Evolutionary conservation across 1,284 basidiomycete genomes (phyloP), one percentile per base, ranked within the genome.

Genomic region (Fomes fomentarius): DNA sequence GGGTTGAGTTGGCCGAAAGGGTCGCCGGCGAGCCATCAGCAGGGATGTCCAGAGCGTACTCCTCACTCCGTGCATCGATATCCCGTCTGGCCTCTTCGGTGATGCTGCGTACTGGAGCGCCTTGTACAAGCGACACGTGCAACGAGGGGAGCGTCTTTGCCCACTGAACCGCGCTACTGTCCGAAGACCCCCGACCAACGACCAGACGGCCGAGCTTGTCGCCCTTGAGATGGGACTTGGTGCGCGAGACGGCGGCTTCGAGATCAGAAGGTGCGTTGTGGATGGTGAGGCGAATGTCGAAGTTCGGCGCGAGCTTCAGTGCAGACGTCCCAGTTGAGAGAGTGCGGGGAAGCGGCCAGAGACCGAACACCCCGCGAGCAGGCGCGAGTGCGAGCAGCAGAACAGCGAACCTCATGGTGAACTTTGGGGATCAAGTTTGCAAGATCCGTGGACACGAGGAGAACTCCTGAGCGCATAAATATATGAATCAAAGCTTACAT

Each of bases 1-100:
- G 72, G 0, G 90, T 83, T 24, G 88, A 86, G 55, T 84, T 84
- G 1, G 93, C 88, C 0, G 67, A 74, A 34, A 96, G 70, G 0
- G 71, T 76, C 1, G 89, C 91, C 1, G 69, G 41, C 0, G 74
- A 74, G 1, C 87, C 88, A 50, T 86, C 79, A 1, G 66, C 69
- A 0, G 89, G 88, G 11, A 94, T 71, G 1, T 58, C 71, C 25
- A 95, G 73, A 0, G 70, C 71, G 63, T 95, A 94, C 14, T 71
- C 76, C 69, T 94, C 92, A 54, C 77, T 79, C 17, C 86, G 76
- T 0, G 69, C 70, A 3, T 74, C 81, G 6, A 90, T 66, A 1
- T 77, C 71, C 24, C 72, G 69, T 14, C 79, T 73, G 2, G 83
- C 76, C 65, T 91, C 87, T 0, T 73, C 67, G 0, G 80, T 71